A percentile compares a stretch with the other conserved stretches of the same genome.
Conservation (phyloP, 169 alveolate genomes). For the Cytauxzoon felis region DNA sequence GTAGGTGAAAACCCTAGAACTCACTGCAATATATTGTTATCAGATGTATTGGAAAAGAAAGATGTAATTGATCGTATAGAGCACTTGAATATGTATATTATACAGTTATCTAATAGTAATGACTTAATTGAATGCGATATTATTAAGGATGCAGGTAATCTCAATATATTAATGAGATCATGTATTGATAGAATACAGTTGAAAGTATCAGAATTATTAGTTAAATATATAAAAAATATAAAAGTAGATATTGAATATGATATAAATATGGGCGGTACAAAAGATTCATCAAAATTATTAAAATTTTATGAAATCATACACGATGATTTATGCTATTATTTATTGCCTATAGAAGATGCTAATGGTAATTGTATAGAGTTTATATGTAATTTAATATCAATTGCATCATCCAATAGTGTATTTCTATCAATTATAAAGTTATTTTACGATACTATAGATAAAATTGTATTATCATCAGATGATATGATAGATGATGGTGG, state of each 20-base stretch:
- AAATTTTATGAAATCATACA: conserved; percentile 27
- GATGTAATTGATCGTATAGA: conserved; percentile 24
- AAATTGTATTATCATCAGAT: background rate
- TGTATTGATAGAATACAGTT: conserved; percentile 20
- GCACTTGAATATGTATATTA: conserved; percentile 1
- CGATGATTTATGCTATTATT: conserved; percentile 25
- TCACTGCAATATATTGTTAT: conserved; percentile 9
- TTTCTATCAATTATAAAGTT: conserved; percentile 9
- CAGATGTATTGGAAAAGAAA: background rate
- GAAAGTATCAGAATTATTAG: conserved; percentile 34
- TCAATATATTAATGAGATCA: conserved; percentile 14
- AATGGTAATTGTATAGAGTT: conserved; percentile 36
- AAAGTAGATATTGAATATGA: conserved; percentile 1
- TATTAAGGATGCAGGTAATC: conserved; percentile 3
- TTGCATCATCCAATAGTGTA: conserved; percentile 16
- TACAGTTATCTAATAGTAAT: conserved; percentile 25
- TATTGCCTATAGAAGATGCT: conserved; percentile 46
- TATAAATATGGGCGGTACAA: conserved; percentile 29
- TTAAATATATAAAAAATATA: conserved; percentile 23
- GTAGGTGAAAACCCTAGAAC: conserved; percentile 14
- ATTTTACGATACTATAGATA: conserved; percentile 18
- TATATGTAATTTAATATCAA: conserved; percentile 36
- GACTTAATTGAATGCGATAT: conserved; percentile 10
- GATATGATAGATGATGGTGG: too few relatives aligned
- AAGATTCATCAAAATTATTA: conserved; percentile 10